Evolutionary conservation across 2,329 filamentous ascomycete species (phyloP).

Genomic region (Dendrostoma leiphaemia): DNA sequence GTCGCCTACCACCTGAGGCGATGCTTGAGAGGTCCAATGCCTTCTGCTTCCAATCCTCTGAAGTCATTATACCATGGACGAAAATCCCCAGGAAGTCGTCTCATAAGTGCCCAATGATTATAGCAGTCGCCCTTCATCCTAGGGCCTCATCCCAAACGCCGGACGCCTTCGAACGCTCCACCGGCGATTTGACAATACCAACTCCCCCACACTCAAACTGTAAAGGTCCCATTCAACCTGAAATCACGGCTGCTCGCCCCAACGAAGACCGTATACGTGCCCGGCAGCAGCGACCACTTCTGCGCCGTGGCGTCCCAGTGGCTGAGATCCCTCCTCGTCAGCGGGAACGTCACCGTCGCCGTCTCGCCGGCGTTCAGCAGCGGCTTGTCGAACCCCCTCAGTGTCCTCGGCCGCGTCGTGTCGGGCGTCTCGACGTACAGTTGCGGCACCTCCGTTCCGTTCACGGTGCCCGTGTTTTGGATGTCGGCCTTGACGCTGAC

Average conservation of each 20-base stretch:
- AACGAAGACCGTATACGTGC: conserved; percentile 42
- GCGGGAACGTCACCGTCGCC: conserved; percentile 44
- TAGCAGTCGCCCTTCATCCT: too few species aligned
- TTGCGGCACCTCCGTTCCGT: conserved; percentile 46
- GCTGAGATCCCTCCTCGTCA: conserved; percentile 65
- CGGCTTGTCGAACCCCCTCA: conserved; percentile 67
- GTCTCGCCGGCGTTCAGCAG: conserved; percentile 44
- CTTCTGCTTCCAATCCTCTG: too few species aligned
- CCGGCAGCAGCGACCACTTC: conserved; percentile 55
- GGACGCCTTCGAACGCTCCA: too few species aligned
- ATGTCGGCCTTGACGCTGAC: conserved; percentile 37
- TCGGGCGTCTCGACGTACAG: conserved; percentile 46
- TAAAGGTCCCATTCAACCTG: conserved; percentile 34
- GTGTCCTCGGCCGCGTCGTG: conserved; percentile 50
- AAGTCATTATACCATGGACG: too few species aligned
- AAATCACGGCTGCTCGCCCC: conserved; percentile 47
- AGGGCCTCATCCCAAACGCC: too few species aligned
- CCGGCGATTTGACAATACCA: too few species aligned
- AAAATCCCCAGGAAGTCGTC: too few species aligned
- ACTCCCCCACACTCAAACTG: background rate
- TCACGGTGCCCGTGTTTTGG: conserved; percentile 39
- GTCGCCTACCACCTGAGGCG: too few species aligned
- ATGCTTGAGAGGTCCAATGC: too few species aligned
- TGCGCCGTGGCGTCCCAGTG: conserved; percentile 62
- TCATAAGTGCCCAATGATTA: too few species aligned